Percentiles rank a stretch among this genome's conserved stretches.
Conservation (phyloP, 2,329 filamentous ascomycete genomes). For the Coniochaeta sp. region DNA sequence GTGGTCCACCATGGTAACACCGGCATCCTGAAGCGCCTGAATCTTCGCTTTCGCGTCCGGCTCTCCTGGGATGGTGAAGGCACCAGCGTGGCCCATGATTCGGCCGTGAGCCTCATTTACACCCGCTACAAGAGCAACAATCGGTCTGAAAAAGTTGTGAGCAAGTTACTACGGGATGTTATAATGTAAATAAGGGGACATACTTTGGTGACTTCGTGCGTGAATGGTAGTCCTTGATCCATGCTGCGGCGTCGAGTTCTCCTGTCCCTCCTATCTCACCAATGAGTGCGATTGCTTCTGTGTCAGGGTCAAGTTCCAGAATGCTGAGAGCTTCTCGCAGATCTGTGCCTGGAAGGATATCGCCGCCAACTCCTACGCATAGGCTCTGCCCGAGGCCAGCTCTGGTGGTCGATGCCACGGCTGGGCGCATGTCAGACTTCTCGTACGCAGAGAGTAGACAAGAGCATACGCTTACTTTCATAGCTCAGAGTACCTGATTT, state of each 20-base stretch:
- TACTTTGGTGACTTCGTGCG: conserved; percentile 55
- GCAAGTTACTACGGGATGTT: neutral
- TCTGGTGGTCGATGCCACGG: conserved; percentile 65
- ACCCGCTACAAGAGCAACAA: conserved; percentile 65
- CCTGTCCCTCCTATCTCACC: conserved; percentile 65
- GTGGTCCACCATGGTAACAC: conserved; percentile 65
- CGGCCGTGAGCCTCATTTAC: conserved; percentile 53
- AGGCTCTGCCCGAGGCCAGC: conserved; percentile 71
- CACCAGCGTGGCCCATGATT: conserved; percentile 75
- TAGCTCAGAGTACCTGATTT: conserved; percentile 77
- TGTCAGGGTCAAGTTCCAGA: conserved; percentile 58
- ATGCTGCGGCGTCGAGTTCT: conserved; percentile 65
- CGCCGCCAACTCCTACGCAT: conserved; percentile 71
- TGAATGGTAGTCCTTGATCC: conserved; percentile 59
- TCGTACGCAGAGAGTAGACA: neutral
- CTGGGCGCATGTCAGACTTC: conserved; percentile 15
- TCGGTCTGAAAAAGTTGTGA: conserved; percentile 41
- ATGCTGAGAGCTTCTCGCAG: conserved; percentile 63
- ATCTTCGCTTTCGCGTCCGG: conserved; percentile 59
- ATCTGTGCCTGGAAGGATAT: conserved; percentile 66
- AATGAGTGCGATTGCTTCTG: conserved; percentile 63
- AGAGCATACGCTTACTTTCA: conserved; percentile 34
- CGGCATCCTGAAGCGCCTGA: conserved; percentile 54
- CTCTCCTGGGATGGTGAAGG: conserved; percentile 61
- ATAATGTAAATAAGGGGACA: conserved; percentile 12